Base-by-base conservation (phyloP, 192 early-diverging fungal genomes). In the Backusella mclennaniae region DNA sequence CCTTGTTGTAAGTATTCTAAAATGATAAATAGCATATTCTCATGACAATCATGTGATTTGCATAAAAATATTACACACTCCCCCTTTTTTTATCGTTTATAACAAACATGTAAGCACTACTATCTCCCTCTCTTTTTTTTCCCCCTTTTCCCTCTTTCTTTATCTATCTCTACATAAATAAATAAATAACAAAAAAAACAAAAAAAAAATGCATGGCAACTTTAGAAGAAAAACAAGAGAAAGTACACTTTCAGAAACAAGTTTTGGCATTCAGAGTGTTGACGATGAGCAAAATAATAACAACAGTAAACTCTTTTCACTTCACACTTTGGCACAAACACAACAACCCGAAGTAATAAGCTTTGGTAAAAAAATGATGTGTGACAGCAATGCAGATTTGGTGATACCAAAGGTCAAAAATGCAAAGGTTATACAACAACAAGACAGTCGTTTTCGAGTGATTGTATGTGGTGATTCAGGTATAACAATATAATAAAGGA, bases 381-480 rank as follows among this genome's bases (percentile, higher is more conserved):
- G 68, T 69, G 70, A 72, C 44, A 73, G 71, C 33, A 73, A 35
- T 73, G 71, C 26, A 35, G 46, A 56, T 36, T 71, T 71, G 56
- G 53, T 77, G 3, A 63, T 77, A 59, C 76, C 76, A 31, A 69
- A 72, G 35, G 53, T 77, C 19, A 63, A 59, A 35, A 31, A 66
- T n/a, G 42, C 75, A 26, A 39, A 44, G 14, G 19, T 67, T 35
- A 39, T 21, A 31, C 31, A 73, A 35, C 52, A 31, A 49, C 31
- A 72, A 7, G 2, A 59, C 4, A 74, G 81, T 41, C 68, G 42
- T 35, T 68, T 83, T 35, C 53, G 52, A 33, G 71, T 83, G 6
- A 69, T 83, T 11, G 69, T 83, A 21, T 76, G 77, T 44, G 81
- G 81, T 35, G 81, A 83, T 69, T 83, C 81, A 66, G 77, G 80